Conservation (phyloP, 2,329 filamentous ascomycete species). For the Furcasterigmium sp. region DNA sequence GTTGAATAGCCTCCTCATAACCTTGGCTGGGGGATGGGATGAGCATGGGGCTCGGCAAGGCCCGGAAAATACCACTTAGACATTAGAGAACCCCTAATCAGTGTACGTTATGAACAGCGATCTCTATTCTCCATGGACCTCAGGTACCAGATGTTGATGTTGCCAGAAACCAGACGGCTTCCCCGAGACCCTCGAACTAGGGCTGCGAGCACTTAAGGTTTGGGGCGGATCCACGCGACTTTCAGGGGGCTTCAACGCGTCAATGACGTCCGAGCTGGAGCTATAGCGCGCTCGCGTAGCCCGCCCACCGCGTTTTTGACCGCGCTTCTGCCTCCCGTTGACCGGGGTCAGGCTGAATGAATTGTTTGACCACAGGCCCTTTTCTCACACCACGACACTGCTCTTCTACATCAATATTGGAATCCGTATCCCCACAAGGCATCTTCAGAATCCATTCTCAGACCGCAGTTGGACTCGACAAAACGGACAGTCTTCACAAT, state of each 20-base stretch:
- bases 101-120: constrained; percentile 2
- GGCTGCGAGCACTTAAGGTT: too few relatives aligned
- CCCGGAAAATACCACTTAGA: constrained; percentile 1
- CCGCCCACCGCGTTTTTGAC: not conserved
- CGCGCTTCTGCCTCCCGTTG: not conserved
- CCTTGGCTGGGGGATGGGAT: too few relatives aligned
- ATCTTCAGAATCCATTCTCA: too few relatives aligned
- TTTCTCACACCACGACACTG: not conserved
- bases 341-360: not conserved
- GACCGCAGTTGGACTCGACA: too few relatives aligned
- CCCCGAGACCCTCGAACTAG: too few relatives aligned
- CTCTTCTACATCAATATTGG: too few relatives aligned
- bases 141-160: too few relatives aligned
- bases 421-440: too few relatives aligned
- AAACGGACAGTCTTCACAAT: too few relatives aligned
- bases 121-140: not conserved
- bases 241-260: not conserved
- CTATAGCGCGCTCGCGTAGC: not conserved
- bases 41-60: too few relatives aligned
- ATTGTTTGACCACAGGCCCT: not conserved
- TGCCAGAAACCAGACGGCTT: too few relatives aligned
- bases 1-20: not conserved
- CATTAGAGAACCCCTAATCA: constrained; percentile 1
- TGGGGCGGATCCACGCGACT: too few relatives aligned
- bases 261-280: not conserved